These are phyloP conservation scores for Gamarada debralockiae DNA, from an alignment of 495 filamentous ascomycete species.

Conservation along the genomic window DNA sequence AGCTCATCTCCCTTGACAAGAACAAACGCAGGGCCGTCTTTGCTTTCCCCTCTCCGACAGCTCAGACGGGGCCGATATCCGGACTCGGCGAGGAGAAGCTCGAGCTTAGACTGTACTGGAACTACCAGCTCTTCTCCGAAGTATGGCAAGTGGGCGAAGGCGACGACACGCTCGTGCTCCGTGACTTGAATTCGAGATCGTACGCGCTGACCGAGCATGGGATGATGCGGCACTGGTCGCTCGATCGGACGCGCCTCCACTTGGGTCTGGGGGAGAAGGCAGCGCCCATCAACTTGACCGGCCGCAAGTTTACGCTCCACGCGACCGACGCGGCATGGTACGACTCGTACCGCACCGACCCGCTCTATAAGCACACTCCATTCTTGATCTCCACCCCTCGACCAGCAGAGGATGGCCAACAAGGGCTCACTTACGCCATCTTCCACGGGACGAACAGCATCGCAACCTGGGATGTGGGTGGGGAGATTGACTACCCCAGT, in stretches of 20 bases:
- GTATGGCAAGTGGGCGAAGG: neutral
- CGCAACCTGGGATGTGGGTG: neutral
- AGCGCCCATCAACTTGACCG: neutral
- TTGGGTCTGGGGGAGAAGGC: neutral
- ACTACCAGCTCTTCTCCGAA: neutral
- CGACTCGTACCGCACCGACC: neutral
- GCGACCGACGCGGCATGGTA: neutral
- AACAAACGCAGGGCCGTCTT: neutral
- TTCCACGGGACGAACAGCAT: neutral
- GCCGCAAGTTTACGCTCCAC: neutral
- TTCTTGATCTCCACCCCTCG: neutral
- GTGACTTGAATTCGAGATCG: neutral
- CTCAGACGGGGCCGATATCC: neutral
- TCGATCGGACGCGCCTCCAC: neutral
- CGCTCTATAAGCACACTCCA: neutral
- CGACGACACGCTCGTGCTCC: neutral
- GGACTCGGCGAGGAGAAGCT: neutral
- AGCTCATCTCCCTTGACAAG: neutral
- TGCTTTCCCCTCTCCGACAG: neutral
- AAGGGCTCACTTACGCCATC: neutral
- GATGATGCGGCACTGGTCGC: neutral
- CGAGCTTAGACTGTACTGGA: neutral
- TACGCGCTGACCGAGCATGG: neutral
- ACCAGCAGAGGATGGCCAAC: neutral
- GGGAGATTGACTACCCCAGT: neutral